A percentile compares a stretch with the other conserved stretches of the same genome.
phyloP scores from a whole-genome alignment of 345 rosid species.

The Arabidopsis arenosa region DNA sequence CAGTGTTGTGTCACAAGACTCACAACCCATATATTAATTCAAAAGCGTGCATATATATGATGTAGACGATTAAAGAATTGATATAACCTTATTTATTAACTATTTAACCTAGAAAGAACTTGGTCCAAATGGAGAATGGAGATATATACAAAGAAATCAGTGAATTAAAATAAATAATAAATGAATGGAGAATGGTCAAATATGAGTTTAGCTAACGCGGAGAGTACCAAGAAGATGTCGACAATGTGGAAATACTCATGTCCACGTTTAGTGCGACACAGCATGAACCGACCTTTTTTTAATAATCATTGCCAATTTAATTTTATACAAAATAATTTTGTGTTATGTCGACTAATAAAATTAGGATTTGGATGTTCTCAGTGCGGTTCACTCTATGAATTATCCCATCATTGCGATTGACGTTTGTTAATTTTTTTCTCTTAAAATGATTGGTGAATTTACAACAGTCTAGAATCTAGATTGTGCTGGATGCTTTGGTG shows the following conservation, averaged over 20 bases:
- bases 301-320: constrained; percentile 21
- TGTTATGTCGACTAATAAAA: constrained; percentile 23
- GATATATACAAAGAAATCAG: not conserved
- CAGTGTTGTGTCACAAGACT: not conserved
- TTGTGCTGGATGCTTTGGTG: constrained; percentile 23
- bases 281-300: constrained; percentile 29
- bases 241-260: constrained; percentile 45
- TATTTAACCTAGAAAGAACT: too few relatives aligned
- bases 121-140: not conserved
- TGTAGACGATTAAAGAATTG: not conserved
- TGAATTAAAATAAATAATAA: not conserved
- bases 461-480: constrained; percentile 16
- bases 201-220: constrained; percentile 25
- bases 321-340: not conserved
- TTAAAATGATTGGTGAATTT: constrained; percentile 34
- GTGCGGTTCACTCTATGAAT: constrained; percentile 26
- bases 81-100: not conserved
- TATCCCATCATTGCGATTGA: constrained; percentile 35
- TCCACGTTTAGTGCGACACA: constrained; percentile 56
- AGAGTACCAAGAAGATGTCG: constrained; percentile 25
- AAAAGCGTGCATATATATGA: not conserved
- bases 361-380: constrained; percentile 30
- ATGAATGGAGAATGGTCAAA: constrained; percentile 25
- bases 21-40: not conserved
- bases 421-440: constrained; percentile 3